phyloP scores from a whole-genome alignment of 2,329 filamentous ascomycete species.

The Penicillium fuscoglaucum region DNA sequence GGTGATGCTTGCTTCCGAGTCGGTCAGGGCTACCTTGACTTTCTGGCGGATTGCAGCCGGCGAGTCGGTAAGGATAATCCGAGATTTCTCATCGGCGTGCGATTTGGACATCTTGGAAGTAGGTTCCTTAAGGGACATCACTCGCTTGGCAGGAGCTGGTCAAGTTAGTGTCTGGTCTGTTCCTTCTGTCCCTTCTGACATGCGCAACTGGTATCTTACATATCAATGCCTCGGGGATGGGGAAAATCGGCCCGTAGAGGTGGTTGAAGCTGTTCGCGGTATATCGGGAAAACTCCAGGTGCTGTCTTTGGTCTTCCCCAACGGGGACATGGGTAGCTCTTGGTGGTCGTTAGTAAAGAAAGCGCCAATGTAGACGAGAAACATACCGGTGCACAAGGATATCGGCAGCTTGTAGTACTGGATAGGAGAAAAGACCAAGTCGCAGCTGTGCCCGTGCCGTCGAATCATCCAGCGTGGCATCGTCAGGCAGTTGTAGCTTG shows the following conservation, averaged over 20 bases:
- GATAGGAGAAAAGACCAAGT: conserved; percentile 91
- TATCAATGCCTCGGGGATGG: conserved; percentile 68
- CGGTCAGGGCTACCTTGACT: conserved; percentile 73
- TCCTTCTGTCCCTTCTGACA: neutral
- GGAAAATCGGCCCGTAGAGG: conserved; percentile 63
- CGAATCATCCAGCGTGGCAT: conserved; percentile 59
- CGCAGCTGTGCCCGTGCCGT: conserved; percentile 66
- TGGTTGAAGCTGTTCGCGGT: conserved; percentile 86
- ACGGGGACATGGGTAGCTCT: conserved; percentile 93
- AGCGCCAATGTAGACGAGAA: neutral
- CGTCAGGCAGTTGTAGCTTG: conserved; percentile 67
- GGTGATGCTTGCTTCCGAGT: conserved; percentile 65
- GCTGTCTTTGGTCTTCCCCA: conserved; percentile 91
- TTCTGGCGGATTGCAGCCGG: conserved; percentile 66
- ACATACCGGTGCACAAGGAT: conserved; percentile 76
- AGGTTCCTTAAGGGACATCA: conserved; percentile 86
- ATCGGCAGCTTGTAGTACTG: conserved; percentile 92
- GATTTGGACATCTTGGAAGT: conserved; percentile 94
- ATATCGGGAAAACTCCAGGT: conserved; percentile 88
- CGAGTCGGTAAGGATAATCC: conserved; percentile 78
- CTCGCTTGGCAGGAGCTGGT: conserved; percentile 71
- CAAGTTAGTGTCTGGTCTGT: conserved; percentile 6
- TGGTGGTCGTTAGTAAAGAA: conserved; percentile 35
- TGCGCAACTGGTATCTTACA: conserved; percentile 52
- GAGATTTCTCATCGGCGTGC: conserved; percentile 66